Conservation (phyloP, 331 rosid genomes). For the Pyracantha coccinea region DNA sequence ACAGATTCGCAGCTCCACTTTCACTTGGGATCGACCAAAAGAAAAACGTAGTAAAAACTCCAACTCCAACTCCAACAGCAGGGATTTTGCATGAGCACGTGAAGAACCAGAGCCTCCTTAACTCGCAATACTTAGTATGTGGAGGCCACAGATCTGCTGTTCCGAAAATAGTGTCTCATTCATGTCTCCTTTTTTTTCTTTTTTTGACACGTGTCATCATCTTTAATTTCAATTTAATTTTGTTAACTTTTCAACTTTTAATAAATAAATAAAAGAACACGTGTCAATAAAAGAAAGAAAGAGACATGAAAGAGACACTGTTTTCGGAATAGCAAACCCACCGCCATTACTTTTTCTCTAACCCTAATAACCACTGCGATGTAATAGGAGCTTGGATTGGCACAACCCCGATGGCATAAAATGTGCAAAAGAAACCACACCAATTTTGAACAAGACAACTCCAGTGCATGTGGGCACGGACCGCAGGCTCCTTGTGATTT, state of each 20-base stretch:
- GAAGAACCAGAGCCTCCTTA: slow-evolving; percentile 21
- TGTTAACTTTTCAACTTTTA: too few species aligned
- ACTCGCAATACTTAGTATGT: slow-evolving; percentile 14
- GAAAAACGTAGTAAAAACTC: background rate
- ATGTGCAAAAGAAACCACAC: slow-evolving; percentile 79
- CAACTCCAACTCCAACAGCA: background rate
- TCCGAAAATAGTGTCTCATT: too few species aligned
- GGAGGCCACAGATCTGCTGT: too few species aligned
- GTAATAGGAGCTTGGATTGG: slow-evolving; percentile 79
- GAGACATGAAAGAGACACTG: too few species aligned
- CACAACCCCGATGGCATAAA: slow-evolving; percentile 76
- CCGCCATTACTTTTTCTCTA: background rate
- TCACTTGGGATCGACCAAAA: background rate
- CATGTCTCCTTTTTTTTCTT: too few species aligned
- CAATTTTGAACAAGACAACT: slow-evolving; percentile 36
- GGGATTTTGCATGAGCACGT: slow-evolving; percentile 30
- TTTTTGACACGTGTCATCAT: too few species aligned
- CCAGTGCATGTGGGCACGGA: slow-evolving; percentile 78
- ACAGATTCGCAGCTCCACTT: background rate
- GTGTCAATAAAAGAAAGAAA: too few species aligned
- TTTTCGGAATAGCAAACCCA: too few species aligned
- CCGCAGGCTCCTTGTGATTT: slow-evolving; percentile 42
- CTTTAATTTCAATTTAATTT: too few species aligned
- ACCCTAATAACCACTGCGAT: background rate
- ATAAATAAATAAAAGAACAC: too few species aligned